These are phyloP conservation scores for Senna siamea DNA, from an alignment of 306 rosid species.

Conservation along the genomic window DNA sequence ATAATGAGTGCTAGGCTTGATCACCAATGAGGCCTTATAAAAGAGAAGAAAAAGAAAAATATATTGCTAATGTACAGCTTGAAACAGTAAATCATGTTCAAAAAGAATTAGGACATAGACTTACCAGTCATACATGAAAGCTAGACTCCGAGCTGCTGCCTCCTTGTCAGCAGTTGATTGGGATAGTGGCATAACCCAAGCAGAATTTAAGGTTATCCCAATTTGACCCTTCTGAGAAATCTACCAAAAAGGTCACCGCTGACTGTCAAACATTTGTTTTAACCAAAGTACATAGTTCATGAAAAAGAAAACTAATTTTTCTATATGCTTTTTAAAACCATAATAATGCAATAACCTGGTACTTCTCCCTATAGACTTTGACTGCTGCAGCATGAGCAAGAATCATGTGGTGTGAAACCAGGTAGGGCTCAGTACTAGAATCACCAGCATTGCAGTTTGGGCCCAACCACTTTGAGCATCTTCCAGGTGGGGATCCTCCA, in stretches of 20 bases:
- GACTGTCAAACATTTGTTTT: conserved; percentile 4
- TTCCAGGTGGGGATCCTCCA: conserved; percentile 53
- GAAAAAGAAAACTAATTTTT: conserved; percentile 2
- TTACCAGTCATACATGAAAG: conserved; percentile 62
- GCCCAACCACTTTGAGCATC: conserved; percentile 54
- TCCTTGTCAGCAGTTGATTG: conserved; percentile 46
- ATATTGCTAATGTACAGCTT: neutral
- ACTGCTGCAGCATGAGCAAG: conserved; percentile 73
- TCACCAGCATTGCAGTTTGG: conserved; percentile 54
- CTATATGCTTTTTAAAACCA: neutral
- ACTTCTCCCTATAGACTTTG: conserved; percentile 51
- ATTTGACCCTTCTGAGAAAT: conserved; percentile 60
- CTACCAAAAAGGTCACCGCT: conserved; percentile 33
- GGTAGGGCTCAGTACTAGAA: conserved; percentile 59
- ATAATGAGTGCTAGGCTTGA: conserved; percentile 28
- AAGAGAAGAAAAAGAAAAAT: neutral
- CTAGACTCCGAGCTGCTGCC: conserved; percentile 52
- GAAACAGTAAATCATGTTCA: conserved; percentile 13
- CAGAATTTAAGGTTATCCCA: conserved; percentile 58
- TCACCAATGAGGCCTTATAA: neutral
- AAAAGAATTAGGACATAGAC: conserved; percentile 2
- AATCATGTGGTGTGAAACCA: conserved; percentile 55
- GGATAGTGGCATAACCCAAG: conserved; percentile 56
- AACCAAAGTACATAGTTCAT: conserved; percentile 17
- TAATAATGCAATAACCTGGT: conserved; percentile 42